phyloP scores from a whole-genome alignment of 1,139 yeast genomes.

The Yamadazyma blattariae region DNA sequence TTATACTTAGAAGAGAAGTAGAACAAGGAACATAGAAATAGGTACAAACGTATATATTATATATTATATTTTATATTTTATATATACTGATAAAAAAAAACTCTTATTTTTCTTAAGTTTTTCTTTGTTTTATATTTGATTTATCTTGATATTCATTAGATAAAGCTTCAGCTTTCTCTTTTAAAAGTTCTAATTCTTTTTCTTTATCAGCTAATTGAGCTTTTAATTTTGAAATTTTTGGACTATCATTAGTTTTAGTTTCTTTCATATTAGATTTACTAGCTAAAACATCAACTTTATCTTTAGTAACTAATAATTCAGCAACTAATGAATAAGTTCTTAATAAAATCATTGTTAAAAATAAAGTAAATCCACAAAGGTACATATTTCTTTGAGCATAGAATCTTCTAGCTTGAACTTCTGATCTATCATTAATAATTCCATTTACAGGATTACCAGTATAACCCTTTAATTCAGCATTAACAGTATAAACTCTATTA shows the following conservation, averaged over 20 bases:
- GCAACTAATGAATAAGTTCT: constrained; percentile 84
- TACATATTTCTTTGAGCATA: constrained; percentile 97
- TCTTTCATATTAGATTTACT: constrained; percentile 17
- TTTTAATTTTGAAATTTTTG: constrained; percentile 50
- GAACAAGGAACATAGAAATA: too few relatives aligned
- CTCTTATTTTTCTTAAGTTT: constrained; percentile 3
- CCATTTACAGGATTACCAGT: constrained; percentile 17
- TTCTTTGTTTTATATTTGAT: constrained; percentile 9
- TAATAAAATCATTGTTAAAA: constrained; percentile 78
- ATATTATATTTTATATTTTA: too few relatives aligned
- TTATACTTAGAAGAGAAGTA: too few relatives aligned
- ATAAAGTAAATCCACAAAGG: constrained; percentile 91
- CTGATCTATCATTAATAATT: constrained; percentile 60
- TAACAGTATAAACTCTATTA: constrained; percentile 74
- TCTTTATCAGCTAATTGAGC: constrained; percentile 58
- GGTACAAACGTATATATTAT: too few relatives aligned
- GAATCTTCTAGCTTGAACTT: constrained; percentile 84
- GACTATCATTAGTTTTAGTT: constrained; percentile 21
- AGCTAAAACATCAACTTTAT: constrained; percentile 53
- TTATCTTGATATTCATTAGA: constrained; percentile 52
- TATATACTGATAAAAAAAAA: too few relatives aligned
- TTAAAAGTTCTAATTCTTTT: constrained; percentile 60
- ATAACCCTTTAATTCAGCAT: constrained; percentile 51
- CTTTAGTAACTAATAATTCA: constrained; percentile 62
- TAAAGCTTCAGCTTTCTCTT: constrained; percentile 69